Evolutionary conservation across 2,329 filamentous ascomycete genomes (phyloP).

Genomic region (Alternaria sp.): DNA sequence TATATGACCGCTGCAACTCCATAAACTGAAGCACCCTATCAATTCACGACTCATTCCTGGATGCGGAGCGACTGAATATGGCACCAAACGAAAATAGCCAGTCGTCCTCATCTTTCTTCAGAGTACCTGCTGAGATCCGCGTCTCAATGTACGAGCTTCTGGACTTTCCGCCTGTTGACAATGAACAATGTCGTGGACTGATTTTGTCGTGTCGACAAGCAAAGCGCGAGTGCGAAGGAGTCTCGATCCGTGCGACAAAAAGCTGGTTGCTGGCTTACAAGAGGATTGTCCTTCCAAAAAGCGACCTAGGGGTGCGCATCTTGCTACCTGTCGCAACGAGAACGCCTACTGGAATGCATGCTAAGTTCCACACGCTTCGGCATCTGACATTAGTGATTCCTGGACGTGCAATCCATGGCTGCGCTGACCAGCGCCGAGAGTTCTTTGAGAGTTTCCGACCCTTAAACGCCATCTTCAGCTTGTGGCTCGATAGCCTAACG

Average conservation of each 20-base stretch:
- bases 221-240: neutral
- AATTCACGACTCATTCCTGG: neutral
- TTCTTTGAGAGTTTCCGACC: neutral
- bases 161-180: neutral
- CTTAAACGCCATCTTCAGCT: constrained; percentile 4
- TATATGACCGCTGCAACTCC: neutral
- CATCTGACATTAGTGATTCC: neutral
- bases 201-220: neutral
- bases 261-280: neutral
- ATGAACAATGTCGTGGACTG: neutral
- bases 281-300: neutral
- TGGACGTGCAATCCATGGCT: neutral
- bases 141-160: neutral
- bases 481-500: neutral
- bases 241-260: neutral
- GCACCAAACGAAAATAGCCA: neutral
- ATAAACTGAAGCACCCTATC: neutral
- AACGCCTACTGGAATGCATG: neutral
- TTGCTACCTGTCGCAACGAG: neutral
- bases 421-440: neutral
- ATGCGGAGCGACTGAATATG: neutral
- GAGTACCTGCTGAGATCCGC: neutral
- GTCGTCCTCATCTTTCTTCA: neutral
- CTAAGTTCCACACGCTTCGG: neutral
- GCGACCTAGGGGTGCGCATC: neutral